phyloP scores from a whole-genome alignment of 495 filamentous ascomycete genomes.

The Penicillium verhagenii region DNA sequence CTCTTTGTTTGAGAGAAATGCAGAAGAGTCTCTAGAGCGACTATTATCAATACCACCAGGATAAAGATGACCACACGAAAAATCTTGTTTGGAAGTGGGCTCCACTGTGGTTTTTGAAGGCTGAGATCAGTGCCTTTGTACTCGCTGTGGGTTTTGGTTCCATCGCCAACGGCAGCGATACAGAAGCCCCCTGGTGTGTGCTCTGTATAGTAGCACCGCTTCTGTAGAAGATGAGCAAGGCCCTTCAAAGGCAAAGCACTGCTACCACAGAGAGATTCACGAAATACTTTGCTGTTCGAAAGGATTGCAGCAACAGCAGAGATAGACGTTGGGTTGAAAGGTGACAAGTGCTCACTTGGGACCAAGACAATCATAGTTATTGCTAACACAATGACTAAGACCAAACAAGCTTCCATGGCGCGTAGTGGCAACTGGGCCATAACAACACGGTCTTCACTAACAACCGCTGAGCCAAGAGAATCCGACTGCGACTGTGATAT shows the following conservation, averaged over 20 bases:
- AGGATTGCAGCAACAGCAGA: conserved; percentile 8
- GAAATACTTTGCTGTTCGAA: conserved; percentile 4
- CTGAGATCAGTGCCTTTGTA: background rate
- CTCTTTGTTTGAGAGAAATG: conserved; percentile 7
- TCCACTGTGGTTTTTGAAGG: conserved; percentile 3
- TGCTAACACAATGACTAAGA: background rate
- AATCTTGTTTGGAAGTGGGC: conserved; percentile 9
- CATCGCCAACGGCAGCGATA: background rate
- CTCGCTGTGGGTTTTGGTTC: background rate
- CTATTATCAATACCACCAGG: conserved; percentile 1
- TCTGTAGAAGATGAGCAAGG: background rate
- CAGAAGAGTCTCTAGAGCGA: conserved; percentile 7
- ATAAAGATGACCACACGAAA: conserved; percentile 6
- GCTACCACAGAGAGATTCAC: background rate
- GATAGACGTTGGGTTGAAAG: conserved; percentile 5
- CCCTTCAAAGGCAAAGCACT: background rate
- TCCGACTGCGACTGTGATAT: background rate
- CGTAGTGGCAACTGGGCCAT: conserved; percentile 12
- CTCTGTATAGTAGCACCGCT: background rate
- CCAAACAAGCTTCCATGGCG: conserved; percentile 11
- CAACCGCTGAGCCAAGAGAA: conserved; percentile 2
- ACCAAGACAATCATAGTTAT: background rate
- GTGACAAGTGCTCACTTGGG: background rate
- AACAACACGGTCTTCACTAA: conserved; percentile 7
- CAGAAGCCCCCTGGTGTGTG: background rate